phyloP scores from a whole-genome alignment of 164 flowering plant species.

The Annona squamosa region DNA sequence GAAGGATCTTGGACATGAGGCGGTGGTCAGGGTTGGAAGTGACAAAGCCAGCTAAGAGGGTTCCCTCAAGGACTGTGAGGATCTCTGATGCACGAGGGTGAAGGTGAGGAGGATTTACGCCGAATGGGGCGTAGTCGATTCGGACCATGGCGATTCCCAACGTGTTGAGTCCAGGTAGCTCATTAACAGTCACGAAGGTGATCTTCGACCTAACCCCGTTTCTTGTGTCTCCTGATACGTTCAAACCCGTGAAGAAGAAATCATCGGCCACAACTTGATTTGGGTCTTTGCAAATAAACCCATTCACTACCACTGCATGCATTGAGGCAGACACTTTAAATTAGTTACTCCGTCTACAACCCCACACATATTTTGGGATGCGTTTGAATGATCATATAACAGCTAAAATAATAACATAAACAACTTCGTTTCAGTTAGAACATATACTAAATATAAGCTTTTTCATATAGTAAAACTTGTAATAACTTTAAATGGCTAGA shows the following conservation, averaged over 20 bases:
- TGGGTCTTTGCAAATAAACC: constrained; percentile 4
- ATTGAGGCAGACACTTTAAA: too few species aligned
- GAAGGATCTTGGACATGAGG: background rate
- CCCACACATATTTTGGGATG: too few species aligned
- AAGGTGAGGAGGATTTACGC: constrained; percentile 10
- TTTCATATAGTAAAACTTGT: too few species aligned
- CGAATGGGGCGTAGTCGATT: constrained; percentile 9
- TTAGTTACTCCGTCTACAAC: too few species aligned
- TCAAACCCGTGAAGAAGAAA: constrained; percentile 4
- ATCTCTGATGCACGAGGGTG: constrained; percentile 9
- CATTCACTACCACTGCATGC: constrained; percentile 3
- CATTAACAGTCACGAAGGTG: constrained; percentile 1
- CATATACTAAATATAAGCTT: too few species aligned
- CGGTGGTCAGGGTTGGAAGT: constrained; percentile 1
- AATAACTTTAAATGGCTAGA: too few species aligned
- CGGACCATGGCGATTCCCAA: constrained; percentile 12
- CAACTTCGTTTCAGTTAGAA: too few species aligned
- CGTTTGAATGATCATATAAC: too few species aligned
- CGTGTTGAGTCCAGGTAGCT: constrained; percentile 9
- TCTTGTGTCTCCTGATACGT: background rate
- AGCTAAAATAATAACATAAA: too few species aligned
- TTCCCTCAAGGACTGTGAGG: constrained; percentile 8
- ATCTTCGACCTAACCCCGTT: background rate
- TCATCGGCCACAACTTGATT: background rate
- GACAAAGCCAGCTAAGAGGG: constrained; percentile 10